These are phyloP conservation scores for Ceratobasidium sp. DNA, from an alignment of 1,284 basidiomycete species.

Conservation along the genomic window DNA sequence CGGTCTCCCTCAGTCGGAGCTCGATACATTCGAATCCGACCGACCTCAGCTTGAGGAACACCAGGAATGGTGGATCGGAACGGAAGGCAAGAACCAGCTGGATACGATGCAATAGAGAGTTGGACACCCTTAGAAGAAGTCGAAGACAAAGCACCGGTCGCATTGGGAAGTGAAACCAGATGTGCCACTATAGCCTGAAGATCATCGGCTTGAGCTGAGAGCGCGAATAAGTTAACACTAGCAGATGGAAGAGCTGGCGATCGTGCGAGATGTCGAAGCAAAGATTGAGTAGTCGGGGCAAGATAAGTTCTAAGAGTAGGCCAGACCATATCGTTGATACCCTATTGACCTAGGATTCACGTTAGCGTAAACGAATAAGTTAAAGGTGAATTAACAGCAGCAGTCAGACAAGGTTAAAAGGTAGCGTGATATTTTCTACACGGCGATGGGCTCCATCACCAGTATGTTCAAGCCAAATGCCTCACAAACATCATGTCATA, in stretches of 20 bases:
- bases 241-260: conserved; percentile 7
- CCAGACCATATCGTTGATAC: not conserved
- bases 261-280: conserved; percentile 29
- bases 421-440: conserved; percentile 48
- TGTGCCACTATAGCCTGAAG: conserved; percentile 23
- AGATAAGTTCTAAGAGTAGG: conserved; percentile 35
- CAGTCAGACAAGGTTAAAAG: conserved; percentile 37
- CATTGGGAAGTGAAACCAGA: conserved; percentile 26
- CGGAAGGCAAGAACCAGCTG: conserved; percentile 52
- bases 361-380: not conserved
- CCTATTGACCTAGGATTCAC: not conserved
- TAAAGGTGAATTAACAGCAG: not conserved
- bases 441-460: conserved; percentile 47
- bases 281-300: conserved; percentile 37
- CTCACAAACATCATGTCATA: conserved; percentile 45
- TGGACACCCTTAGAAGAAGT: conserved; percentile 23
- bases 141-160: conserved; percentile 13
- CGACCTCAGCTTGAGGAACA: conserved; percentile 70
- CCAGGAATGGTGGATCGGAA: conserved; percentile 76
- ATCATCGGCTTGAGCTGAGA: conserved; percentile 31
- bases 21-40: conserved; percentile 65
- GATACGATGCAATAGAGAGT: conserved; percentile 30
- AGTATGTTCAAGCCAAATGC: conserved; percentile 46
- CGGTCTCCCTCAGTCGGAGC: conserved; percentile 62
- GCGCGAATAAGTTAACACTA: conserved; percentile 34